Evolutionary conservation across 108 stramenopile genomes (phyloP), one percentile per base, ranked within the genome.

Genomic region (Mediolabrus comicus): DNA sequence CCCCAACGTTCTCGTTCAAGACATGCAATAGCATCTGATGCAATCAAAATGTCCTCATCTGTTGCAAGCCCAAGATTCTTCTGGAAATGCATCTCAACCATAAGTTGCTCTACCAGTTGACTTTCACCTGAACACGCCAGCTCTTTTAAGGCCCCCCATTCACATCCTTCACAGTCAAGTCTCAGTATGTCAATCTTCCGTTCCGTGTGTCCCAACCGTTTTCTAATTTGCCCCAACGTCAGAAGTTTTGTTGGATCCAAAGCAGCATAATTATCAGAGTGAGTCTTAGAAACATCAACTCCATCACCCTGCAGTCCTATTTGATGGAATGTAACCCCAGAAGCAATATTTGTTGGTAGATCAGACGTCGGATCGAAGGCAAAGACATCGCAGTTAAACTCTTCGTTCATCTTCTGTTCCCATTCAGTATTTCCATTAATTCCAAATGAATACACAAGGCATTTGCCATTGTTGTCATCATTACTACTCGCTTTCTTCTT

Each of bases 121-220:
- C 59, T 72, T 16, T 72, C 61, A 16, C 62, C 36, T 0, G 39
- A 43, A 39, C 71, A 72, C 1, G 59, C 59, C 1, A 71, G 19
- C 28, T 60, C 26, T 24, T 72, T 72, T 36, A 72, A 25, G 1
- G 63, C 71, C 2, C 62, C 61, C 22, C 31, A 79, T 75, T 88
- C 87, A 59, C 83, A 85, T 30, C 83, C 84, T 57, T 89, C 85
- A 36, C 87, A 89, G 38, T 86, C 85, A 5, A 86, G 67, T 28
- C 76, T 74, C 71, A 83, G 59, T 2, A 86, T 29, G 54, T 89
- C 87, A 63, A 89, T 69, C 6, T 60, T 75, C 26, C 83, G 59
- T 24, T 56, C 71, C 22, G 32, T 22, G 62, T 89, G 87, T 13
- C 83, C 85, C 51, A 89, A 59, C 16, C 53, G 31, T 29, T 75